Evolutionary conservation across 148 eudicot species (phyloP).

Genomic region (Spergularia marina): DNA sequence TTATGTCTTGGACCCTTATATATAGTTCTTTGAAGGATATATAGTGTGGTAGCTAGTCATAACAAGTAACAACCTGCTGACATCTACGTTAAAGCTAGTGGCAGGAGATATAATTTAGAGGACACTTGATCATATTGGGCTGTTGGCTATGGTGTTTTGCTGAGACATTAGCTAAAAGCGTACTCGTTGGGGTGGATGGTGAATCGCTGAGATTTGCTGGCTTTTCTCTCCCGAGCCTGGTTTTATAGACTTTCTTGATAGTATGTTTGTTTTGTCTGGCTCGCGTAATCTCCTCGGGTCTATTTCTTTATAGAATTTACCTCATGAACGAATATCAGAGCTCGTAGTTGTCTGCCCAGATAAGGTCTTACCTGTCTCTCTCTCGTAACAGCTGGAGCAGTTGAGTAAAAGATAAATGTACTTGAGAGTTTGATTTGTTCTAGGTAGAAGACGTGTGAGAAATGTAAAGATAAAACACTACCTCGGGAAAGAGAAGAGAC

Average conservation of each 20-base stretch:
- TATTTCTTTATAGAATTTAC: neutral
- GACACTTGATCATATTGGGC: neutral
- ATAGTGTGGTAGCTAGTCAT: neutral
- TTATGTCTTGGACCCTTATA: neutral
- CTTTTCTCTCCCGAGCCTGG: neutral
- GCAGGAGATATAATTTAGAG: neutral
- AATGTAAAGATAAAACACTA: neutral
- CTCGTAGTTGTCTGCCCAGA: neutral
- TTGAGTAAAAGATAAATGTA: neutral
- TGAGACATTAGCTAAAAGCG: neutral
- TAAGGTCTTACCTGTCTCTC: neutral
- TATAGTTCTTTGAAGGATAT: neutral
- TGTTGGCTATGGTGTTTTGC: neutral
- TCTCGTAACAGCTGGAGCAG: neutral
- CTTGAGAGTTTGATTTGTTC: no score
- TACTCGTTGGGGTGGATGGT: neutral
- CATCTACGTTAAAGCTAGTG: neutral
- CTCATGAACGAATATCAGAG: neutral
- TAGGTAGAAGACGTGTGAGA: neutral
- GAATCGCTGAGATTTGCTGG: neutral
- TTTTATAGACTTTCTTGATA: neutral
- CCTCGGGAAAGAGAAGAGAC: neutral
- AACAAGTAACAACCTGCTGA: neutral
- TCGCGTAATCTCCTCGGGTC: neutral
- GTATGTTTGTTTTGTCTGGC: neutral